These are phyloP conservation scores for Boeremia exigua DNA, from an alignment of 2,329 filamentous ascomycete species.

Conservation along the genomic window DNA sequence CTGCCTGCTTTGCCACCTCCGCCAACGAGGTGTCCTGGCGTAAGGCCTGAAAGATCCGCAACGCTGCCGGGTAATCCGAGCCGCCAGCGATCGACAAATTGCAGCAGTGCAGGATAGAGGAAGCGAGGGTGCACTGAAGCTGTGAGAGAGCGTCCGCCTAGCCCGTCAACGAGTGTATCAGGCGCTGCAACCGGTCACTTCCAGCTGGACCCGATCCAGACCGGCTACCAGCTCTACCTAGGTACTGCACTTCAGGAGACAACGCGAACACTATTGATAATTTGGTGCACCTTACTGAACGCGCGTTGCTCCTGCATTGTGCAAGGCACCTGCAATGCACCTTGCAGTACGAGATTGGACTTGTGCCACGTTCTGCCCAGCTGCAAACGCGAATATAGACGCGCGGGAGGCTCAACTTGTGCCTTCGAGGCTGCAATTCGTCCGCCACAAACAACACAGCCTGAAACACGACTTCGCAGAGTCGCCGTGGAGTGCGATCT, in stretches of 20 bases:
- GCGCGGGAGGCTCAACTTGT: slow-evolving; percentile 20
- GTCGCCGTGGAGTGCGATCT: slow-evolving; percentile 19
- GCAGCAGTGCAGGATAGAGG: not conserved
- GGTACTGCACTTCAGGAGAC: slow-evolving; percentile 16
- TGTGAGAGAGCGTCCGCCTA: not conserved
- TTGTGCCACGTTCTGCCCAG: slow-evolving; percentile 5
- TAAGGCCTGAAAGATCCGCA: slow-evolving; percentile 15
- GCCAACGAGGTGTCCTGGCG: slow-evolving; percentile 16
- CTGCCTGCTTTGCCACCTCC: slow-evolving; percentile 29
- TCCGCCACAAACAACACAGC: slow-evolving; percentile 12
- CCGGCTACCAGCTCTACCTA: slow-evolving; percentile 6
- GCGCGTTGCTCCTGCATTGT: not conserved
- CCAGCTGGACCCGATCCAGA: slow-evolving; percentile 11
- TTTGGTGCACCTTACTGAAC: slow-evolving; percentile 9
- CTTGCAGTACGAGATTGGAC: slow-evolving; percentile 10
- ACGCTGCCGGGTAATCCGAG: slow-evolving; percentile 24
- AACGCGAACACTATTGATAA: slow-evolving; percentile 9
- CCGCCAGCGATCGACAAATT: slow-evolving; percentile 8
- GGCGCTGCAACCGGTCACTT: not conserved
- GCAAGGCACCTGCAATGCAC: slow-evolving; percentile 11
- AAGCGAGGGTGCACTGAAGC: slow-evolving; percentile 4
- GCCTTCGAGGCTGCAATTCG: slow-evolving; percentile 16
- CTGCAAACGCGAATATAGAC: slow-evolving; percentile 11
- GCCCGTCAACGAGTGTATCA: slow-evolving; percentile 11
- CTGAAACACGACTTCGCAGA: slow-evolving; percentile 32